Evolutionary conservation across 176 grass and related monocot species (phyloP).

Genomic region (Chloris gayana): DNA sequence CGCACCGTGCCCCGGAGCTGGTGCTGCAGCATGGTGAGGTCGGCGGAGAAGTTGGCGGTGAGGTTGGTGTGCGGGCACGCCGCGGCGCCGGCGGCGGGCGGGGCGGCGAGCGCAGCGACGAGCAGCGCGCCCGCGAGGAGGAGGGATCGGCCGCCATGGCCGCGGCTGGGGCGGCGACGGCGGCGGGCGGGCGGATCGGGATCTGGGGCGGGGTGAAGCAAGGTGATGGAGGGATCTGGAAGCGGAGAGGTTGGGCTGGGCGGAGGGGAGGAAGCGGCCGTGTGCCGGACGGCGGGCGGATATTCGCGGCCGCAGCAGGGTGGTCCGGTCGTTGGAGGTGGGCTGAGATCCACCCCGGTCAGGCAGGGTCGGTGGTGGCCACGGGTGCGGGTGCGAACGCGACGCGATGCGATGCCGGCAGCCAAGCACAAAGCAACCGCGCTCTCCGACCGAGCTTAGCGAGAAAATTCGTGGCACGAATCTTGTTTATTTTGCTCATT

Average conservation of each 20-base stretch:
- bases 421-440: background rate
- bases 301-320: slow-evolving; percentile 10
- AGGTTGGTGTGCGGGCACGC: slow-evolving; percentile 65
- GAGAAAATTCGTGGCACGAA: background rate
- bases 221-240: slow-evolving; percentile 48
- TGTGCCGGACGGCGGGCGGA: slow-evolving; percentile 6
- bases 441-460: background rate
- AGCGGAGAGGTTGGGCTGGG: slow-evolving; percentile 19
- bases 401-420: slow-evolving; percentile 21
- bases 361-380: background rate
- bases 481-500: background rate
- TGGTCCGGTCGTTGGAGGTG: slow-evolving; percentile 12
- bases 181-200: slow-evolving; percentile 41
- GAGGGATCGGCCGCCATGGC: slow-evolving; percentile 36
- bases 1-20: slow-evolving; percentile 86
- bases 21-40: slow-evolving; percentile 93
- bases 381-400: slow-evolving; percentile 21
- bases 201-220: slow-evolving; percentile 30
- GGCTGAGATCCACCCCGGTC: slow-evolving; percentile 34
- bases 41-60: slow-evolving; percentile 53
- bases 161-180: slow-evolving; percentile 20
- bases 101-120: background rate
- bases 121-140: slow-evolving; percentile 2
- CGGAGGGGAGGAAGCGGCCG: background rate
- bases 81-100: background rate